Evolutionary conservation across 1,284 basidiomycete genomes (phyloP).

Genomic region (Irpex rosettiformis): DNA sequence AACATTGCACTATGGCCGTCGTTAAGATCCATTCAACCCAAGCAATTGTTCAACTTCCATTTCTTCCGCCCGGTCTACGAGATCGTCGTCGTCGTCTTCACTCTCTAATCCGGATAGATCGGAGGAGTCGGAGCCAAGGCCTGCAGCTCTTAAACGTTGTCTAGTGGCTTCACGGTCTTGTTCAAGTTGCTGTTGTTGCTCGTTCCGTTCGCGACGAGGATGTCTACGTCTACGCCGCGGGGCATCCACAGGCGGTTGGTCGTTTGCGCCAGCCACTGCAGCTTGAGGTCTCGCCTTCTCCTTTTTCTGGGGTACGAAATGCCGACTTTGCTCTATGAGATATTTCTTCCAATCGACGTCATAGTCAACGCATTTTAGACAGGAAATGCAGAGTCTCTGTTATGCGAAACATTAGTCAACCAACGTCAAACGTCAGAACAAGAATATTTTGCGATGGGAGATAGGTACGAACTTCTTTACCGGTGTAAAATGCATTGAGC

Average conservation of each 20-base stretch:
- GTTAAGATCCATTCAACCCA: too few species aligned
- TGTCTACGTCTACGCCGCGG: too few species aligned
- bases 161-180: not conserved
- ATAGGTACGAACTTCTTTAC: constrained; percentile 8
- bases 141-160: not conserved
- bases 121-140: not conserved
- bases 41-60: not conserved
- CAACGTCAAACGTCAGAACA: too few species aligned
- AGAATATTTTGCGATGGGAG: not conserved
- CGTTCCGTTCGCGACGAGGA: not conserved
- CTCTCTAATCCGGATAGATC: not conserved
- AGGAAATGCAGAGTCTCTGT: constrained; percentile 7
- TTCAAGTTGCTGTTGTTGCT: too few species aligned
- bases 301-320: not conserved
- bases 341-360: constrained; percentile 4
- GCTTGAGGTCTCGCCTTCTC: not conserved
- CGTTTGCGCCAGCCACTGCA: too few species aligned
- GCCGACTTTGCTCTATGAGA: constrained; percentile 3
- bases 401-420: too few species aligned
- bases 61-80: not conserved
- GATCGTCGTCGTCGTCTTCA: not conserved
- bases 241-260: too few species aligned
- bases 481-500: not conserved
- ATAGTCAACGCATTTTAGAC: constrained; percentile 11
- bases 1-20: too few species aligned